Evolutionary conservation across 2,329 filamentous ascomycete species (phyloP), one percentile per base, ranked within the genome.

Genomic region (Penicillium sp.): DNA sequence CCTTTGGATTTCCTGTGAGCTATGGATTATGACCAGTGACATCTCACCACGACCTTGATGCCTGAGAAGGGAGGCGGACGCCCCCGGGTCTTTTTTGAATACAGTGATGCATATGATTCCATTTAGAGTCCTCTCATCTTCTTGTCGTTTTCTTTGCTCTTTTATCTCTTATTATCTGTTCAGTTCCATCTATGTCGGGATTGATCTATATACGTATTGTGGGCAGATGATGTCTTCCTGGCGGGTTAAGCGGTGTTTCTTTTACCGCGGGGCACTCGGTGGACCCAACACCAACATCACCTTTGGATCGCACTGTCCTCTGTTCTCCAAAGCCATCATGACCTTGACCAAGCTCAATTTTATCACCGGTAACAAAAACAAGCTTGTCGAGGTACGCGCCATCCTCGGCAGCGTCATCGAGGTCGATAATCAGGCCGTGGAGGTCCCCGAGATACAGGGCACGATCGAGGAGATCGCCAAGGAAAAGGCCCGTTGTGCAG

Each of bases 331-430:
- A 20, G 17, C 28, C 32, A 75, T 75, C 69, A 62, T 68, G 32
- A 63, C 68, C 29, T 69, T 71, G 50, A 66, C 72, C 47, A 60
- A 58, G 12, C 70, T 98, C 50, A 89, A 93, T 67, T 98, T 98
- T 71, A 94, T 98, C 61, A 96, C 90, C 2, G 85, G 90, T 65
- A 98, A 98, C 68, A 80, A 82, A 58, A 93, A 95, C 71, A 98
- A 98, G 71, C 76, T 98, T 39, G 71, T 75, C 40, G 92, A 98
- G 70, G 88, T 95, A 50, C 80, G 85, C 64, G 82, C 84, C 12
- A 95, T 98, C 53, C 76, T 98, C 2, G 80, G 82, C 6, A 77
- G 76, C 41, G 68, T 70, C 22, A 83, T 95, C 49, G 72, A 82
- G 47, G 74, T 98, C 28, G 74, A 77, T 38, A 90, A 75, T 66